A percentile compares a stretch with the other conserved stretches of the same genome.
phyloP scores from a whole-genome alignment of 768 basidiomycete genomes.

The Glaciozyma martinii region DNA sequence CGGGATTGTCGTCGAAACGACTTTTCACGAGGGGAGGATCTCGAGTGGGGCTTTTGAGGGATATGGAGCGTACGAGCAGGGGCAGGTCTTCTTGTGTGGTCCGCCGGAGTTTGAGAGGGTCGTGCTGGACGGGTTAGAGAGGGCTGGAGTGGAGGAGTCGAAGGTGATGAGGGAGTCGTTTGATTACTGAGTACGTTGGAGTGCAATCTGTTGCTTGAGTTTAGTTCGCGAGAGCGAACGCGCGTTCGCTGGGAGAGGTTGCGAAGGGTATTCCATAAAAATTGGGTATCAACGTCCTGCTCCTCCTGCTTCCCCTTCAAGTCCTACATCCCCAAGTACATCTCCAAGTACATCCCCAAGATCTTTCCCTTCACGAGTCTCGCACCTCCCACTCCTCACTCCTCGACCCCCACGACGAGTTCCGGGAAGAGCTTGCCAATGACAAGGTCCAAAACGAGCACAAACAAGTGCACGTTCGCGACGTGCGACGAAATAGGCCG shows the following conservation, averaged over 20 bases:
- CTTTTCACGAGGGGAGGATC: neutral
- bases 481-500: conserved; percentile 39
- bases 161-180: neutral
- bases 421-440: conserved; percentile 71
- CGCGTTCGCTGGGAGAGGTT: no score
- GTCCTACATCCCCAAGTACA: no score
- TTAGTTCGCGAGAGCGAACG: no score
- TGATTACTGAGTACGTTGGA: neutral
- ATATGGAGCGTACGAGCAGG: neutral
- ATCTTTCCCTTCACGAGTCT: no score
- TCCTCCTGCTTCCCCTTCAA: no score
- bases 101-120: neutral
- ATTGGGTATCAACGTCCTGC: no score
- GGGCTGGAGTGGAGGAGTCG: neutral
- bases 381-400: no score
- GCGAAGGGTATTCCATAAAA: no score
- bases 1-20: no score
- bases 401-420: conserved; percentile 43
- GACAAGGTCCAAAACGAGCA: conserved; percentile 64
- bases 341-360: no score
- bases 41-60: neutral
- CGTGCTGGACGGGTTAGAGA: neutral
- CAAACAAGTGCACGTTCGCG: conserved; percentile 71
- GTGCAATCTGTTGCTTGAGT: no score
- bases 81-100: neutral